phyloP scores from a whole-genome alignment of 805 yeast species.

The Cyberlindnera petersonii region DNA sequence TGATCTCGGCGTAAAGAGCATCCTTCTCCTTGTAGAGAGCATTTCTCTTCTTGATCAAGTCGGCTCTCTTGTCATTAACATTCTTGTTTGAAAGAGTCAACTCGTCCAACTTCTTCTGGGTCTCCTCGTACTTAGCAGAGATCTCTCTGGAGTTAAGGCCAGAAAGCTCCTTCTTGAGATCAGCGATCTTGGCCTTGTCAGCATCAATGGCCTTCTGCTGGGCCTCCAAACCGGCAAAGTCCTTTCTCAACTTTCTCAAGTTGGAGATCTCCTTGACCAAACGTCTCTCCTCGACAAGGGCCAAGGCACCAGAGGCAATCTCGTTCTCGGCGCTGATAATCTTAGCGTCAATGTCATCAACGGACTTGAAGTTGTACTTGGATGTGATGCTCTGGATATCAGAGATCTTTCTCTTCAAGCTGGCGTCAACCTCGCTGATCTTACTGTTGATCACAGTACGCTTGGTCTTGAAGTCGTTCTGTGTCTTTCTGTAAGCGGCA shows the following conservation, averaged over 20 bases:
- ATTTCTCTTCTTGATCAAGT: conserved; percentile 60
- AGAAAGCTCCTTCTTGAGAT: conserved; percentile 64
- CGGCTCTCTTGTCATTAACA: conserved; percentile 61
- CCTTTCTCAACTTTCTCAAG: conserved; percentile 77
- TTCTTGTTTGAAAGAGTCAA: conserved; percentile 57
- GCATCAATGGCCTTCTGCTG: conserved; percentile 76
- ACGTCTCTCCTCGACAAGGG: conserved; percentile 88
- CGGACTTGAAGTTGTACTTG: conserved; percentile 63
- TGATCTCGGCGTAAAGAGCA: conserved; percentile 60
- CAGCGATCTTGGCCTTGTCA: conserved; percentile 71
- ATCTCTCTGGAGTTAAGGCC: conserved; percentile 57
- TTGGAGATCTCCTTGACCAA: conserved; percentile 79
- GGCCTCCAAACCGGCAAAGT: conserved; percentile 67
- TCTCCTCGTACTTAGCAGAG: conserved; percentile 61
- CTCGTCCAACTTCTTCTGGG: conserved; percentile 66
- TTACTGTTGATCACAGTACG: conserved; percentile 52
- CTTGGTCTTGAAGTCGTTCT: conserved; percentile 43
- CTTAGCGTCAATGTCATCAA: conserved; percentile 66
- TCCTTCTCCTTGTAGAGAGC: conserved; percentile 66
- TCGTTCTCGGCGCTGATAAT: conserved; percentile 62
- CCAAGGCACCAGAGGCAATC: conserved; percentile 73
- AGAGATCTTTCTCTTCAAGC: conserved; percentile 66
- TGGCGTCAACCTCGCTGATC: conserved; percentile 64
- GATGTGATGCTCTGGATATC: conserved; percentile 72
- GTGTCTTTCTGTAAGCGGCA: conserved; percentile 42